Base-by-base conservation (phyloP, 306 rosid species). In the Benincasa hispida region DNA sequence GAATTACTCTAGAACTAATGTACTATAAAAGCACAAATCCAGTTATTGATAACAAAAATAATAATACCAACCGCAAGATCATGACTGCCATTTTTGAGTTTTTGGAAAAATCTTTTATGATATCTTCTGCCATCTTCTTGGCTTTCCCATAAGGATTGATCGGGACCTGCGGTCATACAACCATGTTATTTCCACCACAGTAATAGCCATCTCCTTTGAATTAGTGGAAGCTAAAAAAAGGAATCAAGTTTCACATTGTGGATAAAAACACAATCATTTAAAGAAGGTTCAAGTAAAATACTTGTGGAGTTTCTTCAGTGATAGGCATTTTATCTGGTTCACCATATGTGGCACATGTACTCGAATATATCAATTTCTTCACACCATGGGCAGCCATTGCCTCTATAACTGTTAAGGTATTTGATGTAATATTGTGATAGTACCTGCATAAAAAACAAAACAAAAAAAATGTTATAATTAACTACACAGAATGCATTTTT, bases 71-170 rank as follows among this genome's bases (percentile, higher is more conserved):
- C 99, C 99, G 90, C 78, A 94, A 81, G 87, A 94, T 88, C 99
- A 94, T 94, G 73, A 94, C 93, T 13, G 99, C 99, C 97, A 94
- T 92, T 80, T 90, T 84, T 17, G 99, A 92, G 75, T 86, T 90
- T 87, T 92, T 94, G 18, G 95, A 89, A 83, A 92, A 94, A 87
- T 94, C 99, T 77, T 89, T 86, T 79, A 94, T 94, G 42, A 94
- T 89, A 84, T 94, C 99, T 84, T 94, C 99, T 39, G 99, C 93
- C 97, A 94, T 94, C 91, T 94, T 94, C 88, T 94, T 94, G 70
- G 97, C 97, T 78, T 94, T 94, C 77, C 99, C 99, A 77, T 94
- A 94, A 48, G 99, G 99, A 90, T 94, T 94, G 80, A 94, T 94
- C 8, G 99, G 99, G 72, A 74, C 81, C 99, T 92, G 89, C 75